Percentiles rank a stretch among this genome's conserved stretches.
These are phyloP conservation scores for Penicillium robsamsonii DNA, from an alignment of 495 filamentous ascomycete genomes.

Conservation along the genomic window DNA sequence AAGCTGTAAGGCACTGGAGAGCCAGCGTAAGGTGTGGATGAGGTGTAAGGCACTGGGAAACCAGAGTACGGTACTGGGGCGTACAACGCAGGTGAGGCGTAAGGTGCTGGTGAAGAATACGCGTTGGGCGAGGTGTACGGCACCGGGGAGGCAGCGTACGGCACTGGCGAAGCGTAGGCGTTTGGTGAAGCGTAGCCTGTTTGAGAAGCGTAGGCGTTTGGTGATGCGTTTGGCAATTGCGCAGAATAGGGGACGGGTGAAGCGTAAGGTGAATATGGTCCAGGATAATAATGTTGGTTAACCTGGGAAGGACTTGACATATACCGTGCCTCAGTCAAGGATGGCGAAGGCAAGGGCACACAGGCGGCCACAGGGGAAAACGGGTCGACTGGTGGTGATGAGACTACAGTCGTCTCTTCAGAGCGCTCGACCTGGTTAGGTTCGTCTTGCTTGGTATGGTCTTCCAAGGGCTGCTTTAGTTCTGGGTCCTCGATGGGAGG, in stretches of 20 bases:
- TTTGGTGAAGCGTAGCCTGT: constrained; percentile 8
- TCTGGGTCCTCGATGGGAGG: constrained; percentile 5
- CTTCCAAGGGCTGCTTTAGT: constrained; percentile 10
- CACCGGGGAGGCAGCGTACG: constrained; percentile 11
- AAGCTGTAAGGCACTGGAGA: constrained; percentile 12
- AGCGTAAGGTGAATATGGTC: constrained; percentile 14
- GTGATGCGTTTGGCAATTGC: constrained; percentile 14
- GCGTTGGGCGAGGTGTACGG: constrained; percentile 6
- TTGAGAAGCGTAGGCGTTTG: constrained; percentile 20
- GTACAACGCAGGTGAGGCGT: constrained; percentile 15
- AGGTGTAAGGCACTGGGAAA: constrained; percentile 3
- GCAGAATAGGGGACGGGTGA: constrained; percentile 20
- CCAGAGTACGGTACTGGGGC: constrained; percentile 8
- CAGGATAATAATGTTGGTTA: constrained; percentile 17
- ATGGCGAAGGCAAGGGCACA: constrained; percentile 34
- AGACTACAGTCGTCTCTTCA: constrained; percentile 7
- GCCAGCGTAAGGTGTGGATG: constrained; percentile 5
- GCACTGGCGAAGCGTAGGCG: constrained; percentile 20
- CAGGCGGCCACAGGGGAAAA: constrained; percentile 30
- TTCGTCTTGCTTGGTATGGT: constrained; percentile 16
- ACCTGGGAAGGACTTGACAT: constrained; percentile 29
- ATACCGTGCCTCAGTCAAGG: constrained; percentile 29
- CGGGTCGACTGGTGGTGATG: constrained; percentile 17
- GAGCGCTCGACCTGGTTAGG: constrained; percentile 9
- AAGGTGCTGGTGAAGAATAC: constrained; percentile 18